Base-by-base conservation (phyloP, 2,329 filamentous ascomycete species). In the Coccinonectria pachysandricola region DNA sequence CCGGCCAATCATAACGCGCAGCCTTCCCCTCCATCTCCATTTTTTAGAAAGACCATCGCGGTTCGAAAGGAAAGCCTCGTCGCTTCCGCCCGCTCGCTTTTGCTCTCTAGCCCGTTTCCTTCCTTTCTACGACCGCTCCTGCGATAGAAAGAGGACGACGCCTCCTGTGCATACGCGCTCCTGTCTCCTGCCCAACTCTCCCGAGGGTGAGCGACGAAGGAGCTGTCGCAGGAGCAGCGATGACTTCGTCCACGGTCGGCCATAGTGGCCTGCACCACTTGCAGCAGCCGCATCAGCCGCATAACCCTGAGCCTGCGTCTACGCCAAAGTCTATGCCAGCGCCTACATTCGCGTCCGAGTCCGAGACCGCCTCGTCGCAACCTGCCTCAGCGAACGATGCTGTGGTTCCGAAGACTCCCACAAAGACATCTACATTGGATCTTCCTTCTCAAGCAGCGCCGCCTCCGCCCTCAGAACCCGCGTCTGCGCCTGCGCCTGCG, bases 231-330 rank as follows among this genome's bases (percentile, higher is more conserved):
- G 49, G 52, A 62, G 57, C 54, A 71, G 68, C 66, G 65, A 71
- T 72, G 68, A 70, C 64, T 69, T 72, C 67, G 68, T 68, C 66
- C 49, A 58, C 58, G 52, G 58, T 52, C 52, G 57, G 53, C 54
- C 54, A 49, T 34, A 39, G 45, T 39, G 45, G 43, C 43, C 34
- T 39, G 26, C 32, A 19, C 35, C 23, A 31, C 28, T 28, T 25
- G 32, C 30, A 32, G 36, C 29, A 33, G 30, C 36, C 34, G 40
- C 27, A 32, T 37, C 22, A 30, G 31, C 21, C 37, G 40, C 33
- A 20, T 15, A 13, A 43, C 23, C 27, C 39, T 23, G 39, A 44
- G 35, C 30, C 35, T 34, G 33, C 40, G 35, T 37, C 28, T 25
- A 35, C 31, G 30, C 43, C 30, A 19, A 24, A 31, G 27, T 27